Evolutionary conservation across 2,329 filamentous ascomycete species (phyloP).

Genomic region (Fusarium chuoi): DNA sequence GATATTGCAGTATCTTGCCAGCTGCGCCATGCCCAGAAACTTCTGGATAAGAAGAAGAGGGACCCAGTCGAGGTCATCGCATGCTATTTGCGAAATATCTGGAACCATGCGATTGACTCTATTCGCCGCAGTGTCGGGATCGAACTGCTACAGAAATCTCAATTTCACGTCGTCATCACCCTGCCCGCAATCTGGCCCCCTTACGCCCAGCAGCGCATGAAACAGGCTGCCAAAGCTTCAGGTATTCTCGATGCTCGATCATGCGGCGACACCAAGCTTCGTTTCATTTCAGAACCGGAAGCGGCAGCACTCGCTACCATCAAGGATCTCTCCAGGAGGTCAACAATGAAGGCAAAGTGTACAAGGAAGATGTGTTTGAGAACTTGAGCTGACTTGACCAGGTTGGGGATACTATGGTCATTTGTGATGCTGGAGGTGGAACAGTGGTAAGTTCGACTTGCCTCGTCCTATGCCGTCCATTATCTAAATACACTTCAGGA

Average conservation of each 20-base stretch:
- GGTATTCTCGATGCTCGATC: conserved; percentile 48
- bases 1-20: conserved; percentile 38
- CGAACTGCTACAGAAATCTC: conserved; percentile 23
- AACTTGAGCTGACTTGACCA: neutral
- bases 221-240: conserved; percentile 45
- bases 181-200: conserved; percentile 58
- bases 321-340: conserved; percentile 40
- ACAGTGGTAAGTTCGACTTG: conserved; percentile 44
- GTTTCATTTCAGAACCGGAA: conserved; percentile 57
- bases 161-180: conserved; percentile 53
- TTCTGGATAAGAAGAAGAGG: conserved; percentile 17
- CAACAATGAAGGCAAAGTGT: conserved; percentile 29
- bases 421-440: conserved; percentile 53
- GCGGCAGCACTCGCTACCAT: conserved; percentile 55
- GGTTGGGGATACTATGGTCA: conserved; percentile 42
- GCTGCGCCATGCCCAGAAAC: conserved; percentile 11
- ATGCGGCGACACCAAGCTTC: conserved; percentile 46
- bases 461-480: accelerated
- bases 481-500: conserved; percentile 42
- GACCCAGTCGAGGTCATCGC: conserved; percentile 45
- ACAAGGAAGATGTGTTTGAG: accelerated
- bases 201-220: conserved; percentile 52
- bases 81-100: conserved; percentile 48
- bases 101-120: conserved; percentile 43
- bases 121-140: conserved; percentile 39